Evolutionary conservation across 179 eudicot genomes (phyloP), one percentile per base, ranked within the genome.

Genomic region (Beta lomatogona): DNA sequence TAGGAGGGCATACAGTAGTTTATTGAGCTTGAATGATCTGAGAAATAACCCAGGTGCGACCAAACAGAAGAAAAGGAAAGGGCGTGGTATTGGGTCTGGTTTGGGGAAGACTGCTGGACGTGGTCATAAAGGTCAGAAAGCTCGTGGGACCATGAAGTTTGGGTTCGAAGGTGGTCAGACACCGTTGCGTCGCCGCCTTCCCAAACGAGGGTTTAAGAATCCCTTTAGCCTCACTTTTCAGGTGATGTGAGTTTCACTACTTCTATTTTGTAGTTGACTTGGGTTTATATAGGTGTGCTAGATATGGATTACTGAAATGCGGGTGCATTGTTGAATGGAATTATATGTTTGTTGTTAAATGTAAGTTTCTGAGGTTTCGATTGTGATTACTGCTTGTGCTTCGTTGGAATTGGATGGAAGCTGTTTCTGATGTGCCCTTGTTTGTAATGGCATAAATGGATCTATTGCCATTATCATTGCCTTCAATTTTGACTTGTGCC

Each of bases 91-190:
- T 45, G 99, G 99, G 88, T 95, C 99, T 15, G 98, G 99, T 48
- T 89, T 93, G 61, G 99, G 99, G 9, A 95, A 95, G 88, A 95
- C 99, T 0, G 99, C 97, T 2, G 99, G 99, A 0, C 88, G 99
- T 36, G 99, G 99, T 21, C 99, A 95, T 76, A 95, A 95, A 88
- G 99, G 99, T 59, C 99, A 95, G 93, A 92, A 90, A 80, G 99
- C 99, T 13, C 91, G 99, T 67, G 99, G 99, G 4, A 94, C 98
- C 12, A 70, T 65, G 73, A 95, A 93, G 82, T 92, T 93, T 46
- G 99, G 99, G 16, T 95, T 95, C 63, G 99, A 95, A 83, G 99
- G 99, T n/a, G 99, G 98, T 1, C 99, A 95, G 81, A 95, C 99
- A n/a, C 98, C 99, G 3, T 80, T 95, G 22, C 88, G 98, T 10